Evolutionary conservation across 768 basidiomycete species (phyloP).

Genomic region (Exsudoporus frostii): DNA sequence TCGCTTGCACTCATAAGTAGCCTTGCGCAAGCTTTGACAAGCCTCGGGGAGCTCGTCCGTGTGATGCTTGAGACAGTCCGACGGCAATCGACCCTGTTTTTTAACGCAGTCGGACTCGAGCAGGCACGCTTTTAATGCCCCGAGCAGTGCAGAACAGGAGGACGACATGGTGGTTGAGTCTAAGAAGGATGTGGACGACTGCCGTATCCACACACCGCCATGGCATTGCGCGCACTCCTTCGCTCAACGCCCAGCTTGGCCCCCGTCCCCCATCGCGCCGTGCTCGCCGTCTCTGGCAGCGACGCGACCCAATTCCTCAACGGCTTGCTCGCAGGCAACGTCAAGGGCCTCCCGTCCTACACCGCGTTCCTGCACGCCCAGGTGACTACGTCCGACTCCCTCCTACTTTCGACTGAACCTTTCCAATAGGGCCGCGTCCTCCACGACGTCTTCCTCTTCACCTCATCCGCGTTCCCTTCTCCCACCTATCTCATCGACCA

Average conservation of each 20-base stretch:
- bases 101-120: slow-evolving; percentile 85
- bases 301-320: slow-evolving; percentile 82
- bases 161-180: slow-evolving; percentile 56
- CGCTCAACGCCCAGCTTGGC: slow-evolving; percentile 53
- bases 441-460: slow-evolving; percentile 85
- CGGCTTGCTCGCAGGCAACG: slow-evolving; percentile 59
- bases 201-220: slow-evolving; percentile 12
- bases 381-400: slow-evolving; percentile 37
- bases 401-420: neutral
- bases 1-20: slow-evolving; percentile 88
- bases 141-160: slow-evolving; percentile 73
- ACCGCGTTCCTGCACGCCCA: slow-evolving; percentile 78
- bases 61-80: slow-evolving; percentile 79
- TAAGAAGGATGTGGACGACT: slow-evolving; percentile 1
- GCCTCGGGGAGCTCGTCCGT: slow-evolving; percentile 72
- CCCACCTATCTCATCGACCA: slow-evolving; percentile 69
- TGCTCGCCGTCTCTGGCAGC: slow-evolving; percentile 76
- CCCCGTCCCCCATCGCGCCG: slow-evolving; percentile 57
- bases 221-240: slow-evolving; percentile 42
- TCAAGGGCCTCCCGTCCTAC: slow-evolving; percentile 54
- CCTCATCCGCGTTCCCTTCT: slow-evolving; percentile 44
- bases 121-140: slow-evolving; percentile 79
- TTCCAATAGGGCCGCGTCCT: slow-evolving; percentile 74
- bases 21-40: slow-evolving; percentile 75
- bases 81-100: slow-evolving; percentile 74